These are phyloP conservation scores for Candida labiduridarum DNA, from an alignment of 1,139 yeast species.

Conservation along the genomic window DNA sequence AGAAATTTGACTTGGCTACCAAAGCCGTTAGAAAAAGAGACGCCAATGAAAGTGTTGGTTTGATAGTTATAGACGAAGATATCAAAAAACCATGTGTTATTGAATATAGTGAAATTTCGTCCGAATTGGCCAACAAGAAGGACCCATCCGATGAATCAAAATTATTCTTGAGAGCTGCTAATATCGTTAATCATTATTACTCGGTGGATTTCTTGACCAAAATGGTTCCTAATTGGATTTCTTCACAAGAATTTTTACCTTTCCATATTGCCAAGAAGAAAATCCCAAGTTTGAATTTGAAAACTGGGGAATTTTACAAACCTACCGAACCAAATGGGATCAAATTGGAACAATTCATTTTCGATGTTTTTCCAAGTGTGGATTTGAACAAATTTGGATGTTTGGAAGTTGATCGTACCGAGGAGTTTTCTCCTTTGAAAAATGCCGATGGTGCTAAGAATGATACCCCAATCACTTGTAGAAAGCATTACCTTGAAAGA, in stretches of 20 bases:
- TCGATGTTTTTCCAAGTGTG: constrained; percentile 90
- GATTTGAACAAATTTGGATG: constrained; percentile 80
- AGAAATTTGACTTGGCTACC: constrained; percentile 76
- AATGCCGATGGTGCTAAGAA: constrained; percentile 81
- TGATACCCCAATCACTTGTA: constrained; percentile 87
- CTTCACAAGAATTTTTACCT: constrained; percentile 69
- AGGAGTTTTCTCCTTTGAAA: constrained; percentile 93
- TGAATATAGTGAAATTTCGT: constrained; percentile 89
- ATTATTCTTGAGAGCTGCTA: constrained; percentile 86
- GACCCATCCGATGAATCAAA: constrained; percentile 52
- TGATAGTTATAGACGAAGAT: constrained; percentile 74
- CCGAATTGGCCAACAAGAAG: constrained; percentile 67
- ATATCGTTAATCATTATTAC: constrained; percentile 96
- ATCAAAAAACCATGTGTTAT: constrained; percentile 79
- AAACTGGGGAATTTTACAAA: constrained; percentile 49
- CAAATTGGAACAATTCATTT: constrained; percentile 94
- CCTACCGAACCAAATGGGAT: constrained; percentile 86
- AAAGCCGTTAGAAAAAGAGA: constrained; percentile 94
- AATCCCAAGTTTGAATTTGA: constrained; percentile 62
- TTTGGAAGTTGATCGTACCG: constrained; percentile 81
- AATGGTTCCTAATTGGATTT: constrained; percentile 70
- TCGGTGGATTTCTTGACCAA: constrained; percentile 67
- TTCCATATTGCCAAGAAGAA: constrained; percentile 94
- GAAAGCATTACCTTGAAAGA: constrained; percentile 62
- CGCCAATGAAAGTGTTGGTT: constrained; percentile 87